phyloP scores from a whole-genome alignment of 192 early-diverging fungal genomes.

The Borealophlyctis nickersoniae region DNA sequence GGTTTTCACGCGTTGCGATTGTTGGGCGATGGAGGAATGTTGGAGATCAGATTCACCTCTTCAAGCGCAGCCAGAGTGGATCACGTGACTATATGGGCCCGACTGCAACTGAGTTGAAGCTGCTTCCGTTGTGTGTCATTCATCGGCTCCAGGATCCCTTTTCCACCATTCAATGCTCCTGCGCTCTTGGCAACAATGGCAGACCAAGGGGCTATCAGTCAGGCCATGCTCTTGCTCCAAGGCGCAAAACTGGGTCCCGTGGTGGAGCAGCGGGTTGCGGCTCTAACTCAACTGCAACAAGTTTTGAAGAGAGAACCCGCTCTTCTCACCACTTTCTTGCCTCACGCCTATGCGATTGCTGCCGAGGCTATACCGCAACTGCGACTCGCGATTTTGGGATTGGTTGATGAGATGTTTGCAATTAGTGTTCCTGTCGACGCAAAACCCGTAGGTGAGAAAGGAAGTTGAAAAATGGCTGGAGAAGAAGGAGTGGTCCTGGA shows the following conservation, averaged over 20 bases:
- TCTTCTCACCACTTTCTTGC: constrained; percentile 19
- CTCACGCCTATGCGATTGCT: constrained; percentile 18
- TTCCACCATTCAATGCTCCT: too few species aligned
- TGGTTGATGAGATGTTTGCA: constrained; percentile 19
- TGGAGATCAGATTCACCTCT: too few species aligned
- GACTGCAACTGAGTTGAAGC: too few species aligned
- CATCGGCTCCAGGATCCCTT: too few species aligned
- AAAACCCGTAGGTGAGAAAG: constrained; percentile 21
- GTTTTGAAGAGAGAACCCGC: constrained; percentile 13
- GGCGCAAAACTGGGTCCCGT: constrained; percentile 6
- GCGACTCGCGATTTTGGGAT: constrained; percentile 10
- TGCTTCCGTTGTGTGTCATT: too few species aligned
- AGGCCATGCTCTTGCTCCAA: constrained; percentile 18
- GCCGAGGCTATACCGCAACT: constrained; percentile 19
- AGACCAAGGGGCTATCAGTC: constrained; percentile 4
- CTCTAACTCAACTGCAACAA: constrained; percentile 25
- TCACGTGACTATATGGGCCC: too few species aligned
- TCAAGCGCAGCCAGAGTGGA: too few species aligned
- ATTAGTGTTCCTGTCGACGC: constrained; percentile 18
- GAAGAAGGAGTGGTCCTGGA: constrained; percentile 3
- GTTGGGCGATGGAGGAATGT: too few species aligned
- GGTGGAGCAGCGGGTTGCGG: constrained; percentile 5
- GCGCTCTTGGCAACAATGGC: constrained; percentile 6
- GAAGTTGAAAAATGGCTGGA: too few species aligned
- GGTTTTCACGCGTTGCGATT: too few species aligned